These are phyloP conservation scores for Cucumis hystrix DNA, from an alignment of 306 rosid genomes.

Conservation along the genomic window DNA sequence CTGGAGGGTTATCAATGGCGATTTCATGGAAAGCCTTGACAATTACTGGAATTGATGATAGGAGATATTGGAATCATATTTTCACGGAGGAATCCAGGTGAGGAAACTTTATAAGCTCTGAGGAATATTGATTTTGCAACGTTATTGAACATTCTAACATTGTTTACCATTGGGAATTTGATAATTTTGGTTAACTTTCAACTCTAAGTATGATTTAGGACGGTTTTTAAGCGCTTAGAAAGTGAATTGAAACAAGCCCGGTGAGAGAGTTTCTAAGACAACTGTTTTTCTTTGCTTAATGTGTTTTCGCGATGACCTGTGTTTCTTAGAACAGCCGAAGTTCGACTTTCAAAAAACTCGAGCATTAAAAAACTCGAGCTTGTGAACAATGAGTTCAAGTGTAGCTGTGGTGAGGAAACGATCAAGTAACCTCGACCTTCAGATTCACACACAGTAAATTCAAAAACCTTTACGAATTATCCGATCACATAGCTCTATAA, in stretches of 20 bases:
- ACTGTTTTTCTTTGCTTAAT: not conserved
- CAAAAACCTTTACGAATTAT: not conserved
- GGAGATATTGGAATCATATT: slow-evolving; percentile 87
- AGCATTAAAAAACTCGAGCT: slow-evolving; percentile 2
- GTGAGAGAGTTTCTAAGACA: not conserved
- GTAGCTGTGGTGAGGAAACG: slow-evolving; percentile 1
- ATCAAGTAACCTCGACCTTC: not conserved
- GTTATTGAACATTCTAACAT: not conserved
- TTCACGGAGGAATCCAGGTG: slow-evolving; percentile 68
- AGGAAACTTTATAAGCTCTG: slow-evolving; percentile 6
- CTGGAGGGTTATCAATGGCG: slow-evolving; percentile 48
- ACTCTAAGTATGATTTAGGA: not conserved
- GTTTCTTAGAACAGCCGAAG: not conserved
- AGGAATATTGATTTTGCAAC: not conserved
- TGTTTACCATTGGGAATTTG: not conserved
- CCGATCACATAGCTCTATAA: not conserved
- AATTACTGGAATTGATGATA: slow-evolving; percentile 84
- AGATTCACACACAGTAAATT: not conserved
- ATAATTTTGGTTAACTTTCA: not conserved
- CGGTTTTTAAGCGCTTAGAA: not conserved
- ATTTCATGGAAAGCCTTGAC: slow-evolving; percentile 56
- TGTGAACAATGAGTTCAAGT: slow-evolving; percentile 3
- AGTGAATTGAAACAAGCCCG: not conserved
- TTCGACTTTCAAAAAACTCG: not conserved
- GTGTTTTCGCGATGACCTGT: not conserved